Base-by-base conservation (phyloP, 1,284 basidiomycete genomes). In the Leccinum solheimii region DNA sequence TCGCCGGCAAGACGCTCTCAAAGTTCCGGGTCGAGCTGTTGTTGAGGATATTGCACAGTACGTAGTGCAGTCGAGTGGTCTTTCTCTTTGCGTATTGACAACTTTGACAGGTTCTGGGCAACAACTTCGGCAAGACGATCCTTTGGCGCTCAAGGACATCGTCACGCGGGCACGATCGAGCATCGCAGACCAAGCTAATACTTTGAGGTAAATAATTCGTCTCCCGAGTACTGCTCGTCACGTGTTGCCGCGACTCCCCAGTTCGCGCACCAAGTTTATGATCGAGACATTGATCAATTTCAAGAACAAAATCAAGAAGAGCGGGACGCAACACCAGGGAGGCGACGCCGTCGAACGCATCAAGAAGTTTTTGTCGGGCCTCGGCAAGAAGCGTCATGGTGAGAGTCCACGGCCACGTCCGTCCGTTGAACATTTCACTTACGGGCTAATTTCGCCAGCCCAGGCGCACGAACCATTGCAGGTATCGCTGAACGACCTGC, bases 181-280 rank as follows among this genome's bases (percentile, higher is more conserved):
- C 72, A 80, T 90, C 8, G 81, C 84, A 10, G 80, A 78, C 1
- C 80, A 85, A 60, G 81, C 84, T 36, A 79, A 81, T 19, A 76
- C 77, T 10, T 73, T 92, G 69, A 92, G 85, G 89, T 92, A 51
- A 57, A 36, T 14, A 10, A 26, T 49, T 49, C 23, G 23, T 23
- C 26, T 55, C 5, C 45, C n/a, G n/a, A 11, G 10, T 14, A 1
- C 7, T 14, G 2, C 8, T n/a, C 6, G n/a, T 13, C 53, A 7
- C 27, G n/a, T 3, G n/a, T 59, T 64, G 60, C 65, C 40, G 19
- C 19, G 19, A 53, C 55, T 21, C 9, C 10, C 21, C 65, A 94
- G 91, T 72, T 94, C 92, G 14, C 86, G 92, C 49, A 90, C 91
- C 10, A 86, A 86, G 21, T 98, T 97, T 78, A 95, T 98, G 94